Evolutionary conservation across 1,139 yeast genomes (phyloP), one percentile per base, ranked within the genome.

Genomic region (Yamadazyma songkhlaensis): DNA sequence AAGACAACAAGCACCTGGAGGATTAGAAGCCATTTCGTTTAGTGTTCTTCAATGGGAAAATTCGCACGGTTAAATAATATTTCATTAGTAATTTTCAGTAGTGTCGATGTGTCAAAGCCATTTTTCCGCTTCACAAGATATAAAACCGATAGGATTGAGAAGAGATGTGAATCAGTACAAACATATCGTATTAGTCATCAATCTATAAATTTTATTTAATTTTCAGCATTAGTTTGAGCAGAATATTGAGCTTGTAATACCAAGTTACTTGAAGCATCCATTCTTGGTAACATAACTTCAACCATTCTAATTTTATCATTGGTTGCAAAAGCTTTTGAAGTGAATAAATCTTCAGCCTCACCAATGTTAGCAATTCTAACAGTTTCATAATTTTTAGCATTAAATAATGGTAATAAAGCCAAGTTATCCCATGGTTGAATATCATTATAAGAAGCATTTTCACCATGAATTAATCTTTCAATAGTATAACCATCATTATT

Each of bases 401-500:
- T 84, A 68, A 86, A 87, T 38, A 84, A 64, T 40, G 82, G 81
- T 57, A 86, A 72, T 48, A 86, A 60, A 42, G 72, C 71, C 61
- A 75, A 71, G 67, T 86, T 86, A 58, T 84, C 75, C 95, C 95
- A 87, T 46, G 81, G 74, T 64, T 86, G 94, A 54, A 87, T 80
- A 54, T 83, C 85, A 61, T 87, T 86, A 69, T 87, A 87, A 35
- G 72, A 59, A 32, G 94, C 92, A 32, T 67, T 71, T 51, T 74
- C 80, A 50, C 95, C 95, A 65, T 86, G 95, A 50, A 87, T 85
- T 65, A 87, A 75, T 64, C 90, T 79, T 68, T 87, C 95, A 60
- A 87, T 86, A 47, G 96, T 86, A 72, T 86, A 86, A 57, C 96
- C 95, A 49, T 79, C 83, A 62, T 87, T 87, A 72, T 87, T 87